Percentiles rank a stretch among this genome's conserved stretches.
These are phyloP conservation scores for Triticum dicoccoides DNA, from an alignment of 176 grass and related monocot species.

Conservation along the genomic window DNA sequence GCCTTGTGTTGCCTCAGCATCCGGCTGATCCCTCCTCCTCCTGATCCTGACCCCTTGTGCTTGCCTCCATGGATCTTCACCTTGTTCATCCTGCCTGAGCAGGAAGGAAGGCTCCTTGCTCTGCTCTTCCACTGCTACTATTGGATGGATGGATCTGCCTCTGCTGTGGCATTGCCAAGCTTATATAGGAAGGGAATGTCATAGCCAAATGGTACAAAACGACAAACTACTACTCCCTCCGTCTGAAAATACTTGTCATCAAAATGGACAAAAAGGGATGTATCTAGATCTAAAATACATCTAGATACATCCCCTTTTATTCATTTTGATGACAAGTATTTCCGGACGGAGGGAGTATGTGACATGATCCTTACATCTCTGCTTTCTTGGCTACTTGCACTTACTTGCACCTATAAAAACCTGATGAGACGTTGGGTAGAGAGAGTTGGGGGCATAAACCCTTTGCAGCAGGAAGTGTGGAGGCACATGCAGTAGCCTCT, in stretches of 20 bases:
- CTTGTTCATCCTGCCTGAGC: too few relatives aligned
- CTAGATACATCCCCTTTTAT: too few relatives aligned
- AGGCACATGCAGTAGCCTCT: not conserved
- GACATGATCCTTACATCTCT: too few relatives aligned
- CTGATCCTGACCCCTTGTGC: too few relatives aligned
- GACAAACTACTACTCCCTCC: too few relatives aligned
- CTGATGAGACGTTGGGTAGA: not conserved
- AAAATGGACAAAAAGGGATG: too few relatives aligned
- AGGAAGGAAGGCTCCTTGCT: not conserved
- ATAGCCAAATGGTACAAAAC: not conserved
- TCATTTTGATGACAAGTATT: too few relatives aligned
- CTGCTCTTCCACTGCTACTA: not conserved
- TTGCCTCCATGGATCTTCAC: too few relatives aligned
- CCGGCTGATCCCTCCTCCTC: too few relatives aligned
- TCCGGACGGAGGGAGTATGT: too few relatives aligned
- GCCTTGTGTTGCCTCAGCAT: not conserved
- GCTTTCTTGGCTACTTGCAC: not conserved
- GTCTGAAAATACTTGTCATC: too few relatives aligned
- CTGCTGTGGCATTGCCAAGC: conserved; percentile 14
- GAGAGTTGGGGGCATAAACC: not conserved
- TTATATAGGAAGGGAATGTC: conserved; percentile 26
- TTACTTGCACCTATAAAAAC: not conserved
- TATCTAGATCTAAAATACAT: too few relatives aligned
- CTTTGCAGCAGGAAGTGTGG: not conserved
- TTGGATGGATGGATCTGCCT: conserved; percentile 24